Evolutionary conservation across 2,329 filamentous ascomycete genomes (phyloP), one percentile per base, ranked within the genome.

Genomic region (Lachnellula willkommii): DNA sequence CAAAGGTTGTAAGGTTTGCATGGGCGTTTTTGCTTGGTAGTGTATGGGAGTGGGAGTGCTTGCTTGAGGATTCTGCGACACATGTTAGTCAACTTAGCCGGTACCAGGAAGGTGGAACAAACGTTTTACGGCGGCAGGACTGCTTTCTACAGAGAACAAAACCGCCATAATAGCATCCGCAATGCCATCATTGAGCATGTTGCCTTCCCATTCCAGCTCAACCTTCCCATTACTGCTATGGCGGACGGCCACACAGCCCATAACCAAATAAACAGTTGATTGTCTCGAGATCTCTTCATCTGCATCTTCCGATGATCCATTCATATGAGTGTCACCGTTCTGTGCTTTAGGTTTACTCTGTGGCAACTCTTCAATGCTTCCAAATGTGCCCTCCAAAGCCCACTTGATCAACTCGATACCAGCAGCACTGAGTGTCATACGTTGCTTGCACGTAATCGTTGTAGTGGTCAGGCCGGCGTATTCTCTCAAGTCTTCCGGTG

Each of bases 401-500:
- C 94, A 99, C 66, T 85, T 87, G 63, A 99, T 92, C 43, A 99
- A 78, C 54, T 96, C 93, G 53, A 95, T 82, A 52, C 92, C 92
- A 1, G 93, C 94, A 3, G 92, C 90, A 63, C 84, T 91, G 9
- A 99, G 81, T 0, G 84, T 93, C 58, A 99, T 81, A 57, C 90
- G 88, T 72, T 99, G 93, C 65, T 90, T 91, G 77, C 94, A 99
- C 15, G 87, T 84, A 56, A 99, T 93, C 1, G 89, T 95, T 0
- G 94, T 97, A 0, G 94, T 97, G 2, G 91, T 96, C 32, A 99
- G 77, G n/a, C 94, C 94, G 0, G 94, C 94, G 70, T 96, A 99
- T 72, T 99, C 94, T 58, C 91, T 86, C 36, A 99, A 78, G 69
- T 99, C 94, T 65, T 97, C 94, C 0, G 94, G 92, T 0, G 92